Evolutionary conservation across 148 eudicot genomes (phyloP).

Genomic region (Rhododendron griersonianum): DNA sequence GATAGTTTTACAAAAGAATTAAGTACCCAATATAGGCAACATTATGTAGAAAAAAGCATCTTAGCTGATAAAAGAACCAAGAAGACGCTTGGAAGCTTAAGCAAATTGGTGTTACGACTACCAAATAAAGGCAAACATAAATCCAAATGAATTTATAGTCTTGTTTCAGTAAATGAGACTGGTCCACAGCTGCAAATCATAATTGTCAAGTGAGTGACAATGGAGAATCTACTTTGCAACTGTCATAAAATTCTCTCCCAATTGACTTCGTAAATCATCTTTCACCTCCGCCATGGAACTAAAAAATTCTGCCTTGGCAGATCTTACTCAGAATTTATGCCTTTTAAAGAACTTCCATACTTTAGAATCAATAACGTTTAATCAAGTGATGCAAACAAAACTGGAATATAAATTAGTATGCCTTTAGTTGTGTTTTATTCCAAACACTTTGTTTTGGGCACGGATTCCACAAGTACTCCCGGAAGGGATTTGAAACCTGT

Average conservation of each 20-base stretch:
- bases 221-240: not conserved
- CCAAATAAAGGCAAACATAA: not conserved
- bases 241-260: not conserved
- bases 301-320: not conserved
- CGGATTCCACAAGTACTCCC: not conserved
- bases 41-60: not conserved
- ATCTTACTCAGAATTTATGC: not conserved
- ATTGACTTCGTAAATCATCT: not conserved
- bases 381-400: not conserved
- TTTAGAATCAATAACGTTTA: not conserved
- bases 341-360: not conserved
- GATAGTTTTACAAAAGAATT: not conserved
- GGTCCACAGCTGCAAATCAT: not conserved
- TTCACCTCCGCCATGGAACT: not conserved
- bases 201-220: not conserved
- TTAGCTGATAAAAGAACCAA: not conserved
- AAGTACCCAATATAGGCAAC: not conserved
- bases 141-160: not conserved
- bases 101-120: not conserved
- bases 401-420: not conserved
- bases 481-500: not conserved
- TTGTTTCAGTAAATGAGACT: not conserved
- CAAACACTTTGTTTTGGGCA: not conserved
- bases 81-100: not conserved
- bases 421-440: not conserved